Evolutionary conservation across 1,284 basidiomycete species (phyloP).

Genomic region (Microbotryomycetes sp.): DNA sequence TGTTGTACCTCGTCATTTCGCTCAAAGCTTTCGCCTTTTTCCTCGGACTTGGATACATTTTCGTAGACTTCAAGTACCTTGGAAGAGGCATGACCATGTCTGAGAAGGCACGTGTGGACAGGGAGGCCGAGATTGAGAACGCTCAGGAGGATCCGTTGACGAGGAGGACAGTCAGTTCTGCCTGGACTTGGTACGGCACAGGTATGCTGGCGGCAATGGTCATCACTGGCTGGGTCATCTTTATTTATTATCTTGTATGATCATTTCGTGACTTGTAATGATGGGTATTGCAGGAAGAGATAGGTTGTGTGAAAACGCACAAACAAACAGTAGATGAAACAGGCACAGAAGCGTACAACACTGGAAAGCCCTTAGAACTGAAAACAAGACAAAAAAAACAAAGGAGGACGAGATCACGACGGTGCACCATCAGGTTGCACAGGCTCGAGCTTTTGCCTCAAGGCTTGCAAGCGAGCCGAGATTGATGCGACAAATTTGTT

Average conservation of each 20-base stretch:
- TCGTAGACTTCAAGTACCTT: constrained; percentile 23
- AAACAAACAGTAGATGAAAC: no score
- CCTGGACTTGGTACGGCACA: background rate
- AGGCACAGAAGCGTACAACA: no score
- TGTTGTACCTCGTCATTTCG: constrained; percentile 33
- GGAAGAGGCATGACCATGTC: constrained; percentile 19
- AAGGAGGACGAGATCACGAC: no score
- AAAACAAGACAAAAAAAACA: no score
- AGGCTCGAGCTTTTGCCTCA: constrained; percentile 22
- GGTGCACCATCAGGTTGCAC: no score
- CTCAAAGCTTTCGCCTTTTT: constrained; percentile 34
- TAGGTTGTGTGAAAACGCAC: no score
- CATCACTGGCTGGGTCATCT: background rate
- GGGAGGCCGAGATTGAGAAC: background rate
- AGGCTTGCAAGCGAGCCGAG: constrained; percentile 17
- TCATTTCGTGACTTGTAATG: no score
- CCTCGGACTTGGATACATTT: constrained; percentile 32
- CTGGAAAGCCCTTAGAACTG: no score
- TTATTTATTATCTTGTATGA: no score
- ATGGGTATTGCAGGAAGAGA: no score
- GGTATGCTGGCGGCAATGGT: background rate
- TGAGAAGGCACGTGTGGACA: background rate
- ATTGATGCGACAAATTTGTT: constrained; percentile 50
- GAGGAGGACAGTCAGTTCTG: background rate
- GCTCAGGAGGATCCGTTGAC: background rate